Conservation (phyloP, 139 green algal species). For the Helicosporidium sp. region DNA sequence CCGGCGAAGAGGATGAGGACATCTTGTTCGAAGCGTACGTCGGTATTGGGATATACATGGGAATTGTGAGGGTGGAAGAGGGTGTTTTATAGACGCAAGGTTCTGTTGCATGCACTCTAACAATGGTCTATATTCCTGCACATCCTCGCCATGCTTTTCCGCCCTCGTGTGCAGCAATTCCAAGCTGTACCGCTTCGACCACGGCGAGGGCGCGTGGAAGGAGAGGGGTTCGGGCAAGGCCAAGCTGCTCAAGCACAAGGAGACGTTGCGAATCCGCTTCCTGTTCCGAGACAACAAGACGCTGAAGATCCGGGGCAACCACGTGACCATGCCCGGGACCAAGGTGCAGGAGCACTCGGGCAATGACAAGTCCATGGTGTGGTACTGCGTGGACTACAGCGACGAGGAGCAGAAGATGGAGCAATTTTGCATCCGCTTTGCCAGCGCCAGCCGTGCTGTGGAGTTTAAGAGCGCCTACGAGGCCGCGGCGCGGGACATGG, state of each 20-base stretch:
- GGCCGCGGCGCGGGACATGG: slow-evolving; percentile 40
- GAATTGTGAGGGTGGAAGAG: too few species aligned
- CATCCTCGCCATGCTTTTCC: not conserved
- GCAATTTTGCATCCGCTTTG: slow-evolving; percentile 85
- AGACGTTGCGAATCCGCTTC: slow-evolving; percentile 71
- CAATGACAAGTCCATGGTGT: slow-evolving; percentile 94
- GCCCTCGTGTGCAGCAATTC: slow-evolving; percentile 58
- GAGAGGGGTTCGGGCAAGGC: slow-evolving; percentile 76
- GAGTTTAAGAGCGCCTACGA: slow-evolving; percentile 67
- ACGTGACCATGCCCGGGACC: slow-evolving; percentile 75
- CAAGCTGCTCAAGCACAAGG: slow-evolving; percentile 86
- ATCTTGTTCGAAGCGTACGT: slow-evolving; percentile 69
- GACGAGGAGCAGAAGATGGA: slow-evolving; percentile 70
- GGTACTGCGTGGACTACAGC: slow-evolving; percentile 79
- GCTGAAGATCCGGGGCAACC: slow-evolving; percentile 95
- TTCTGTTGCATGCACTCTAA: too few species aligned
- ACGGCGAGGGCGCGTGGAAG: slow-evolving; percentile 85
- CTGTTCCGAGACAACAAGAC: slow-evolving; percentile 95
- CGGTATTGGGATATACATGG: too few species aligned
- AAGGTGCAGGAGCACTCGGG: slow-evolving; percentile 82
- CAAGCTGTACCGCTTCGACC: slow-evolving; percentile 95
- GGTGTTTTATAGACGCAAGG: too few species aligned
- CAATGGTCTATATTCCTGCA: not conserved
- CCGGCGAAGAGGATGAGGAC: slow-evolving; percentile 87
- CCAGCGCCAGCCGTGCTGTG: slow-evolving; percentile 34